phyloP scores from a whole-genome alignment of 1,284 basidiomycete genomes.

The Ceratobasidium sp. region DNA sequence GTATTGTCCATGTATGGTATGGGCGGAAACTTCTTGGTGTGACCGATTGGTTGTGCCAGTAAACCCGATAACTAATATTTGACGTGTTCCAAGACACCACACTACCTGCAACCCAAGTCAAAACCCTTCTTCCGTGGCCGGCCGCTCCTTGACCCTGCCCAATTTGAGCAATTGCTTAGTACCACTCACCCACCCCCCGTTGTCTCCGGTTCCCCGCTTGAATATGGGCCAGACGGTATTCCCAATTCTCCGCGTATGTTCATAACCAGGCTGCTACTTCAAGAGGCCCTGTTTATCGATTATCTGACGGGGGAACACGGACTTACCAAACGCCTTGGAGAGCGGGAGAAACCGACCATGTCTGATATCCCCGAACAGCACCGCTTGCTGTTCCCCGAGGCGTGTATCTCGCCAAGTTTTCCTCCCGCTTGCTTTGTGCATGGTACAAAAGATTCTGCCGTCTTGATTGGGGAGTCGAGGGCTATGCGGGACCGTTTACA shows the following conservation, averaged over 20 bases:
- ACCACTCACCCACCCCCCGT: constrained; percentile 48
- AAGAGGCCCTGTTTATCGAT: constrained; percentile 64
- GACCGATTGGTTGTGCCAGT: constrained; percentile 45
- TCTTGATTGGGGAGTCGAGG: constrained; percentile 59
- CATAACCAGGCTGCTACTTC: constrained; percentile 64
- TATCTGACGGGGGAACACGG: constrained; percentile 66
- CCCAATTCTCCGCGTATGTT: constrained; percentile 65
- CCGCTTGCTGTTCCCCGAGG: constrained; percentile 61
- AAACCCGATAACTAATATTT: neutral
- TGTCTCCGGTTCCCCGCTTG: constrained; percentile 58
- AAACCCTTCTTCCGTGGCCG: constrained; percentile 55
- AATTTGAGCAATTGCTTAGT: constrained; percentile 52
- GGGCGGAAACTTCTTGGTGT: constrained; percentile 66
- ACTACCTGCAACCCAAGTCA: constrained; percentile 55
- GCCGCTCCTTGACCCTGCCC: constrained; percentile 54
- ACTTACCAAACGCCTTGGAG: constrained; percentile 56
- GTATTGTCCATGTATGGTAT: constrained; percentile 66
- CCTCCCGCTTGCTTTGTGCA: constrained; percentile 64
- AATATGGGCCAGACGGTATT: constrained; percentile 58
- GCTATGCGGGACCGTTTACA: constrained; percentile 55
- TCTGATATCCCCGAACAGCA: constrained; percentile 51
- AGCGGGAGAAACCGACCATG: constrained; percentile 49
- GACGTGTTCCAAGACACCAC: constrained; percentile 50
- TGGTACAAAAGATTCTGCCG: constrained; percentile 63
- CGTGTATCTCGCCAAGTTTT: constrained; percentile 51